phyloP scores from a whole-genome alignment of 176 grass and related monocot genomes.

The Hordeum vulgare region MorexV3_pseudomolecules_assembly NC_058518.1:452734233-452734732 shows the following conservation, averaged over 20 bases:
- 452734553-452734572: constrained; percentile 85
- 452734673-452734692: constrained; percentile 75
- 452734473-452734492: constrained; percentile 63
- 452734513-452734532: constrained; percentile 71
- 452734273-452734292: constrained; percentile 20
- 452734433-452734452: constrained; percentile 69
- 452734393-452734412: constrained; percentile 61
- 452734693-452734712: constrained; percentile 73
- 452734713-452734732: constrained; percentile 58
- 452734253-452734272: constrained; percentile 32
- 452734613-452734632: constrained; percentile 81
- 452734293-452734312: constrained; percentile 40
- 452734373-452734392: constrained; percentile 72
- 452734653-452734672: constrained; percentile 65
- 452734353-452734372: constrained; percentile 67
- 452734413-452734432: constrained; percentile 75
- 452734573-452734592: constrained; percentile 56
- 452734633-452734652: constrained; percentile 76
- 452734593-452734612: constrained; percentile 75
- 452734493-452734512: constrained; percentile 68
- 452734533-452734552: constrained; percentile 78
- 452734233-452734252: constrained; percentile 12
- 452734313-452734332: constrained; percentile 46
- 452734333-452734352: constrained; percentile 63
- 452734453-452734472: constrained; percentile 39